These are phyloP conservation scores for Debaryomyces hansenii DNA, from an alignment of 805 yeast genomes.

Conservation along the genomic window DNA sequence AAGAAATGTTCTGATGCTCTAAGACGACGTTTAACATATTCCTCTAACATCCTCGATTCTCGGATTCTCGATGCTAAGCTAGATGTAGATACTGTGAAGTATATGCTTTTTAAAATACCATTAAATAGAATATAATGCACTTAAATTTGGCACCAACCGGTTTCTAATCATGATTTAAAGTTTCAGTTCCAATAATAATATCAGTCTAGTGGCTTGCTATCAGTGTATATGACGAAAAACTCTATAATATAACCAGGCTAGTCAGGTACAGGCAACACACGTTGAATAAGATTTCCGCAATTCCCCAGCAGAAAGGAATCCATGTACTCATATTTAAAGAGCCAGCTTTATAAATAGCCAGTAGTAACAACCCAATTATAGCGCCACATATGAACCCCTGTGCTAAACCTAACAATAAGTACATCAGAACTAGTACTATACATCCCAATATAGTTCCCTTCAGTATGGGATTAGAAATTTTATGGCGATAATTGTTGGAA, in stretches of 20 bases:
- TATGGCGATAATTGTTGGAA: slow-evolving; percentile 19
- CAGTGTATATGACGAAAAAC: not conserved
- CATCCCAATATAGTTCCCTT: slow-evolving; percentile 3
- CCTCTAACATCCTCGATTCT: no score
- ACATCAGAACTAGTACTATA: slow-evolving; percentile 42
- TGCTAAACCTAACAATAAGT: slow-evolving; percentile 53
- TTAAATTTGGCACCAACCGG: no score
- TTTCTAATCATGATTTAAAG: no score
- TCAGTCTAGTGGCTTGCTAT: no score
- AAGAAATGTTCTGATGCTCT: no score
- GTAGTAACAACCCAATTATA: slow-evolving; percentile 70
- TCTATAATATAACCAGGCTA: slow-evolving; percentile 25
- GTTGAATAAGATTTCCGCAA: slow-evolving; percentile 65
- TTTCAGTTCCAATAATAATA: no score
- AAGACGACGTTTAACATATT: no score
- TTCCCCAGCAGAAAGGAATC: slow-evolving; percentile 86
- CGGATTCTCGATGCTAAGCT: no score
- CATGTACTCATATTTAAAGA: slow-evolving; percentile 88
- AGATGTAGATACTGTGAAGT: no score
- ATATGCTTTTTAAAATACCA: no score
- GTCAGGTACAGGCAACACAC: slow-evolving; percentile 67
- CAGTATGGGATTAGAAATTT: slow-evolving; percentile 4
- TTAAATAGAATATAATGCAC: no score
- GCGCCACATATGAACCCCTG: slow-evolving; percentile 77
- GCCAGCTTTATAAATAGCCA: slow-evolving; percentile 78